Evolutionary conservation across 2,329 filamentous ascomycete genomes (phyloP), one percentile per base, ranked within the genome.

Genomic region (Cordyceps fumosorosea): DNA sequence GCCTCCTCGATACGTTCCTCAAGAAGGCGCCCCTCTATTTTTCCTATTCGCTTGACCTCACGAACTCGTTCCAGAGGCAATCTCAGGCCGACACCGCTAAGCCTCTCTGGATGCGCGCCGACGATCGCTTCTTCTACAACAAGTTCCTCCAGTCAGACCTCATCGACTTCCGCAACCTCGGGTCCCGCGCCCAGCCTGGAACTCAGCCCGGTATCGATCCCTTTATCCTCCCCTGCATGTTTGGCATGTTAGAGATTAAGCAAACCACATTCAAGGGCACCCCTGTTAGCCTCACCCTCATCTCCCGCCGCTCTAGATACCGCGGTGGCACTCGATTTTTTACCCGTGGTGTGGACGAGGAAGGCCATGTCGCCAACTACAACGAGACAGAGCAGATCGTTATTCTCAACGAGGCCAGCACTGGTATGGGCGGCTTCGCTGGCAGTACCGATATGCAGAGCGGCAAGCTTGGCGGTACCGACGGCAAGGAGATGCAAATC

Each of bases 101-200:
- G 61, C 93, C 95, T 14, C 77, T 98, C 63, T 99, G 95, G 95
- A 88, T 89, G 80, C 83, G 92, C 68, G 89, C 93, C 66, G 95
- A 99, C 75, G 93, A 98, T 73, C 91, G 95, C 66, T 99, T 99
- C 81, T 99, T 97, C 81, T 99, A 93, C 91, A 99, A 99, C 77
- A 88, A 89, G 66, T 96, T 96, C 74, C 84, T 98, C 55, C 91
- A 93, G 73, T 89, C 90, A 8, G 92, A 97, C 70, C 77, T 99
- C 63, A 96, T 98, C 70, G 87, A 96, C 73, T 96, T 96, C 73
- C 87, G 93, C 64, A 84, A 81, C 45, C 76, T 71, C 42, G 85
- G 85, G 51, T 83, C 82, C 47, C 78, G 89, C 65, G 83, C 85
- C 61, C 84, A 89, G 60, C 80, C 81, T 26, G 88, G 87, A 0